Evolutionary conservation across 345 rosid genomes (phyloP), one percentile per base, ranked within the genome.

Genomic region (Mercurialis annua): DNA sequence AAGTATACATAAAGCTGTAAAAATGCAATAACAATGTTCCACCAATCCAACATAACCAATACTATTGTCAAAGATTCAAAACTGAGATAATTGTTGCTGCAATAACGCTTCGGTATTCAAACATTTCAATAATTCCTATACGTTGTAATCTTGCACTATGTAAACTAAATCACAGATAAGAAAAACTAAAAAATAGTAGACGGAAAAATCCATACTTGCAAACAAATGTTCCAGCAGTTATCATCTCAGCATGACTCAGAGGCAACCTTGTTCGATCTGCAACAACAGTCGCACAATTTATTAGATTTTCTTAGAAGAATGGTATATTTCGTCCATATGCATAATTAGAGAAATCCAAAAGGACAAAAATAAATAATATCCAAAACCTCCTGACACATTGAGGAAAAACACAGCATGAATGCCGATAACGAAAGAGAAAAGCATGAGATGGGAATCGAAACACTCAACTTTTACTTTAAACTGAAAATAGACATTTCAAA

Each of bases 231-330:
- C 80, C 71, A 51, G 86, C 69, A 64, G 86, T 80, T 70, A 93
- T 85, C 79, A 60, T 59, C 73, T 89, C 98, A n/a, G 96, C 89
- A 38, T 86, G 90, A 76, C 90, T 90, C 66, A 93, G 78, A 15
- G 76, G 85, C 90, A 93, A 68, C 78, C 90, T 82, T 51, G 86
- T 70, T 51, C 92, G 85, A 77, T 90, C 98, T 93, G 83, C 68
- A 56, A 46, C 40, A 51, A 31, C 20, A n/a, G 12, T 43, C 1
- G 18, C 30, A 21, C 21, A 51, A 51, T 21, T 51, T 23, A 4
- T 14, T 15, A 14, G 23, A 5, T 53, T 36, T 40, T 66, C 23
- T 23, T 23, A 40, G 5, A 5, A 47, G 52, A 36, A 20, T 4
- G 18, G 10, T 31, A 3, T 47, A 33, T 10, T 47, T 33, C 47